Percentiles rank a stretch among this genome's conserved stretches.
Conservation (phyloP, 2,329 filamentous ascomycete species). For the Elsinoe australis region DNA sequence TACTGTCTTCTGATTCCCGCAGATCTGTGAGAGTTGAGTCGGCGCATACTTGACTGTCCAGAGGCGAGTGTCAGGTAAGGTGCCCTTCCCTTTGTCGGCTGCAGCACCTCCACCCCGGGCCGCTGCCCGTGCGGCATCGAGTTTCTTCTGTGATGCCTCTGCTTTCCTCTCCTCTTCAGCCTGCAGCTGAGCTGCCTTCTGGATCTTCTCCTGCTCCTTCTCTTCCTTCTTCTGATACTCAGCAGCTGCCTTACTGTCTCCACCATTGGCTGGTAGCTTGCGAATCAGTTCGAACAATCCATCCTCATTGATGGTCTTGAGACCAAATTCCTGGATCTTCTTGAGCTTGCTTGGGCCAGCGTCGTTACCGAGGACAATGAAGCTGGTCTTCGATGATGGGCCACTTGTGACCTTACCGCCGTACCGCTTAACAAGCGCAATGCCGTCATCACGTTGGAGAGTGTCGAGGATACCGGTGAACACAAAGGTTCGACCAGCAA, state of each 20-base stretch:
- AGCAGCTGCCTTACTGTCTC: conserved; percentile 78
- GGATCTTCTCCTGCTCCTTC: conserved; percentile 75
- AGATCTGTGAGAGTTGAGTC: conserved; percentile 75
- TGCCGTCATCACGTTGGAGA: conserved; percentile 75
- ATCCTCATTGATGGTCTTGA: conserved; percentile 92
- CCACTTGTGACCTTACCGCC: conserved; percentile 81
- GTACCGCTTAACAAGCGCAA: conserved; percentile 81
- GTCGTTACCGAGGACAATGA: conserved; percentile 82
- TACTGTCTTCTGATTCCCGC: conserved; percentile 84
- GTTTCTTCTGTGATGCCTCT: conserved; percentile 33
- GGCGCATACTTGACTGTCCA: conserved; percentile 97
- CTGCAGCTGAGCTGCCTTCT: conserved; percentile 73
- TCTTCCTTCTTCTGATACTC: conserved; percentile 78
- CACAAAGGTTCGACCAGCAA: conserved; percentile 83
- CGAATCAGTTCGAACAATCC: conserved; percentile 83
- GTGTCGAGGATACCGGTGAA: conserved; percentile 83
- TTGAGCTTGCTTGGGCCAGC: conserved; percentile 88
- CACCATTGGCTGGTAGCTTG: conserved; percentile 74
- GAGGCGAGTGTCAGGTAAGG: conserved; percentile 53
- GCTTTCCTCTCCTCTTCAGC: conserved; percentile 65
- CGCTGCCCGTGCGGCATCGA: conserved; percentile 41
- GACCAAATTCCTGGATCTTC: conserved; percentile 69
- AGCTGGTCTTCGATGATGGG: conserved; percentile 89
- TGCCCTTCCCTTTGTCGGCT: conserved; percentile 25
- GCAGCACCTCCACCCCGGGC: conserved; percentile 32